Evolutionary conservation across 1,284 basidiomycete genomes (phyloP).

Genomic region (Sporisorium iseilematis-ciliati): DNA sequence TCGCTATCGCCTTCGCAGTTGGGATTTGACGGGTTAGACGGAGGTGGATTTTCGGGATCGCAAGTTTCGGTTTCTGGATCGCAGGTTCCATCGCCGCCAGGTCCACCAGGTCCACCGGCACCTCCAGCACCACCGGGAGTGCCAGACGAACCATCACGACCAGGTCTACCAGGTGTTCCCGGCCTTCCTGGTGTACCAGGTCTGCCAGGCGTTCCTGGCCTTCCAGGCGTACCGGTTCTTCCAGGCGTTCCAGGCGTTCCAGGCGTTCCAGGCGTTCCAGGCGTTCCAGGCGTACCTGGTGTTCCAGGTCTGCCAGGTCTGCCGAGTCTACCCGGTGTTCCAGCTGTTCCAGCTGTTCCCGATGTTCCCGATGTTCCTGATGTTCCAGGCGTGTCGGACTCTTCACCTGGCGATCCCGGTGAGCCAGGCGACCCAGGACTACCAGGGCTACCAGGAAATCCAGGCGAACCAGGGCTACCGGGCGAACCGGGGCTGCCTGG

Average conservation of each 20-base stretch:
- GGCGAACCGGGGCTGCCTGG: neutral
- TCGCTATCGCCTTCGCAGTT: neutral
- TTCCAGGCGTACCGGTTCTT: neutral
- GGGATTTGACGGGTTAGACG: no score
- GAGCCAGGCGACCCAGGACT: neutral
- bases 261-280: neutral
- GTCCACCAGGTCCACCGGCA: conserved; percentile 10
- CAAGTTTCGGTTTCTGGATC: conserved; percentile 6
- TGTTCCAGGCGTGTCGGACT: neutral
- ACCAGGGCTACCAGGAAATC: neutral
- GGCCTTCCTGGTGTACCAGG: neutral
- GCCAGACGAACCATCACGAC: conserved; percentile 1
- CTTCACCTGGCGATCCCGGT: neutral
- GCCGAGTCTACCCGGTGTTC: neutral
- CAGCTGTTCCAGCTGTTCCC: neutral
- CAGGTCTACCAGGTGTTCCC: neutral
- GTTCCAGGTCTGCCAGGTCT: neutral
- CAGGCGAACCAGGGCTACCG: neutral
- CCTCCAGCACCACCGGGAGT: conserved; percentile 19
- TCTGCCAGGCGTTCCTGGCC: neutral
- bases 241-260: neutral
- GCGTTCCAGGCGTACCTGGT: conserved; percentile 3
- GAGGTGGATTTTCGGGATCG: conserved; percentile 1
- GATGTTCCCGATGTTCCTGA: neutral
- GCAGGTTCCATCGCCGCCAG: conserved; percentile 6